Percentiles rank a stretch among this genome's conserved stretches.
Evolutionary conservation across 768 basidiomycete species (phyloP).

Genomic region (Gautieria morchelliformis): DNA sequence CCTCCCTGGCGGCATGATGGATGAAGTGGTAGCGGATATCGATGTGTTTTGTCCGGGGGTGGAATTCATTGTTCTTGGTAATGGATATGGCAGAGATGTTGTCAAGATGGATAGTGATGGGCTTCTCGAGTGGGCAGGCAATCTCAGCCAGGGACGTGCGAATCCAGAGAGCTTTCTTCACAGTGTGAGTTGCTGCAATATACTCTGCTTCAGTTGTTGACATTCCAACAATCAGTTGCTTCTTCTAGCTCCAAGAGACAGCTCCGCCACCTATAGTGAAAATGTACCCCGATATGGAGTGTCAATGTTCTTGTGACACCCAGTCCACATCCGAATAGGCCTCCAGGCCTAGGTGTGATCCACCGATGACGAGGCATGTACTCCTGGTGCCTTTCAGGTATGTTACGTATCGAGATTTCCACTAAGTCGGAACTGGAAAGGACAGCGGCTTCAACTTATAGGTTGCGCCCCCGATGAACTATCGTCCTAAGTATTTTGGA

Average conservation of each 20-base stretch:
- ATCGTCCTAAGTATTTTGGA: no score
- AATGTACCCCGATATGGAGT: conserved; percentile 19
- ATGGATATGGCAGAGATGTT: no score
- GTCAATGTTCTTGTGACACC: conserved; percentile 10
- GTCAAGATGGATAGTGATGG: no score
- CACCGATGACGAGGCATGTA: conserved; percentile 10
- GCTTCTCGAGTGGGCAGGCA: no score
- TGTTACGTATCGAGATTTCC: no score
- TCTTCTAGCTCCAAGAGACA: conserved; percentile 14
- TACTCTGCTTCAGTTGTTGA: conserved; percentile 23
- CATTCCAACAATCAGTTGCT: conserved; percentile 17
- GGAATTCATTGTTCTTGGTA: no score
- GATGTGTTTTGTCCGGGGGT: no score
- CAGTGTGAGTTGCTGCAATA: conserved; percentile 14
- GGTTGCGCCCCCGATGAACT: no score
- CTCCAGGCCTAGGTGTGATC: neutral
- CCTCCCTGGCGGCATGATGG: no score
- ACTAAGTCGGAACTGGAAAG: no score
- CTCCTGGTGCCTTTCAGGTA: conserved; percentile 21
- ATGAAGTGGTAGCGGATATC: no score
- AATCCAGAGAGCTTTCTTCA: conserved; percentile 9
- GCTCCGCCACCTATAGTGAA: conserved; percentile 14
- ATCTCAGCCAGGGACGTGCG: conserved; percentile 12
- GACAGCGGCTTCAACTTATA: no score
- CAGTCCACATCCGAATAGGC: conserved; percentile 11